phyloP scores from a whole-genome alignment of 208 protist genomes.

The Acanthamoeba triangularis region DNA sequence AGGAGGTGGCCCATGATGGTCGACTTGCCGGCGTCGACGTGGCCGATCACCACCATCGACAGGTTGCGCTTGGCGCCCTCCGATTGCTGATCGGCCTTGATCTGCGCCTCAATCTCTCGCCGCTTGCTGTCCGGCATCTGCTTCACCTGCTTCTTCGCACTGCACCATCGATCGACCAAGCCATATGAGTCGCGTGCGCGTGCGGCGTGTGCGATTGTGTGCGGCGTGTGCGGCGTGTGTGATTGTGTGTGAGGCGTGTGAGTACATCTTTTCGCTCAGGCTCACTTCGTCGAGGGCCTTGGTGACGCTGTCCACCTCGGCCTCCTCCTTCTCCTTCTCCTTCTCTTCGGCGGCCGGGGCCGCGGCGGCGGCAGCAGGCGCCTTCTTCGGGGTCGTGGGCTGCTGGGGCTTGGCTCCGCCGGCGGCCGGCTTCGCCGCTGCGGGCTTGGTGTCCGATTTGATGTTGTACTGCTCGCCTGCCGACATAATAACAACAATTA shows the following conservation, averaged over 20 bases:
- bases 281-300: conserved; percentile 24
- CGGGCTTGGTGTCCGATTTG: conserved; percentile 18
- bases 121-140: conserved; percentile 34
- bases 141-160: conserved; percentile 25
- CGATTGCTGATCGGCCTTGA: neutral
- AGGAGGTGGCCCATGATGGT: conserved; percentile 78
- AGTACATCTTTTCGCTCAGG: conserved; percentile 44
- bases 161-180: neutral
- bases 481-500: neutral
- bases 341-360: neutral
- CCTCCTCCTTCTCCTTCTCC: neutral
- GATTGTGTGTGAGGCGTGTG: neutral
- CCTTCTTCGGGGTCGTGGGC: neutral
- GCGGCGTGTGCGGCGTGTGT: neutral
- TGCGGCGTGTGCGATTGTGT: neutral
- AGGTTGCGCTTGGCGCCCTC: conserved; percentile 48
- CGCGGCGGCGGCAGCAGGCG: neutral
- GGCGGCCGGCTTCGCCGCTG: neutral
- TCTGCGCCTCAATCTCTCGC: conserved; percentile 31
- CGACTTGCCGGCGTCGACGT: conserved; percentile 86
- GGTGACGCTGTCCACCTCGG: neutral
- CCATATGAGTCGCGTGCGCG: too few relatives aligned
- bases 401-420: neutral
- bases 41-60: conserved; percentile 86
- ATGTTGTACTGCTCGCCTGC: conserved; percentile 42